Evolutionary conservation across 441 rosid genomes (phyloP), one percentile per base, ranked within the genome.

Genomic region (Jatropha podagrica): DNA sequence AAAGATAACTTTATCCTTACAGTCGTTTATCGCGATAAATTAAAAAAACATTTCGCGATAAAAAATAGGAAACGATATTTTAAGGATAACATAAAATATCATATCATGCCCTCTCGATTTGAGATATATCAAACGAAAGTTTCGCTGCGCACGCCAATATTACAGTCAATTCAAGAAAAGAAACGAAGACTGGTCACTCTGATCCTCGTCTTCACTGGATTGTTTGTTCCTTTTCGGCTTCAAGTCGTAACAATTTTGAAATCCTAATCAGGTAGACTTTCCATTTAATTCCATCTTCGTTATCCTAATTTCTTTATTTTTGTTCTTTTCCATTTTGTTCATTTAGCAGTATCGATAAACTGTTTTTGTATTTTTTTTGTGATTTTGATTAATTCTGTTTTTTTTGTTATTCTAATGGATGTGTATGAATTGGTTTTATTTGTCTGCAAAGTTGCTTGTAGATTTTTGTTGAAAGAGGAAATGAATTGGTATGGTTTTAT

Each of bases 141-240:
- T 32, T 32, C 32, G 32, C 32, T 32, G 32, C 2, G 1, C 32
- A 0, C 32, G 32, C 32, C 32, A 32, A 32, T 32, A 32, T 32
- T 32, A 32, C 0, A 32, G 32, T 32, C 32, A 32, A 32, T 32
- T 32, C 2, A 32, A 32, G 32, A 32, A 32, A 32, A 41, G 79
- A 78, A 81, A 78, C 79, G 78, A 61, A 68, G 80, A 79, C 86
- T 74, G 83, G 79, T 67, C 68, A 32, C 0, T 32, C 32, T 18
- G 77, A 7, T 70, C 15, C 55, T 67, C 72, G 52, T 58, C 70
- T 54, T 51, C 56, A 23, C 7, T 61, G 44, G 54, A 37, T 59
- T 66, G 8, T 23, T 68, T 68, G 2, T 46, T 68, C 40, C 37
- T 44, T 8, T 46, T 46, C 13, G 15, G 2, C 18, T 68, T 66